Evolutionary conservation across 139 green algal species (phyloP).

Genomic region (Chlamydomonas incerta): DNA sequence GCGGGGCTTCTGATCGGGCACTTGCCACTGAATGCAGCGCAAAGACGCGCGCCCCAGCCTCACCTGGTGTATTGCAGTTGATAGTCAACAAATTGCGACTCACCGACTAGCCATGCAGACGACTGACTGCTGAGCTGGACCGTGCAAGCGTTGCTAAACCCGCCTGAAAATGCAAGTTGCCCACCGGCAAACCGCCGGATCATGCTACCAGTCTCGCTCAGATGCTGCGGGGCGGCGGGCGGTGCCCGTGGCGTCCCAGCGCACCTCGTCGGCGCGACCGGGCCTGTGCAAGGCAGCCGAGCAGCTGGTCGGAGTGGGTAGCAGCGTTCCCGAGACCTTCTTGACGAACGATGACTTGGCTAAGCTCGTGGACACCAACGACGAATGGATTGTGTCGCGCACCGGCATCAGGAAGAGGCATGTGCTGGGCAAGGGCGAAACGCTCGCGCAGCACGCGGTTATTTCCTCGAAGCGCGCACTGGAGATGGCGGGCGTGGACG

Average conservation of each 20-base stretch:
- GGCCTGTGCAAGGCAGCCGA: constrained; percentile 16
- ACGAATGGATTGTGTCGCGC: constrained; percentile 96
- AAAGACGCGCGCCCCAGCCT: too few species aligned
- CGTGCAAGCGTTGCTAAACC: too few species aligned
- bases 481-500: constrained; percentile 87
- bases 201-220: constrained; percentile 1
- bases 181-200: constrained; percentile 7
- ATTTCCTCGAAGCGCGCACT: constrained; percentile 79
- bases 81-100: too few species aligned
- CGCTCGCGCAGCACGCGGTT: constrained; percentile 75
- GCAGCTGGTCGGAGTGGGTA: constrained; percentile 82
- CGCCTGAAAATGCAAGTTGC: constrained; percentile 3
- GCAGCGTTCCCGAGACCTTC: constrained; percentile 78
- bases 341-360: constrained; percentile 94
- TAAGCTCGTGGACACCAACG: constrained; percentile 94
- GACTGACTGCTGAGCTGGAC: too few species aligned
- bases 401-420: constrained; percentile 91
- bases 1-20: too few species aligned
- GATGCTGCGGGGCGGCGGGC: not conserved
- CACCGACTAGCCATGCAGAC: too few species aligned
- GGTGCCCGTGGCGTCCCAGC: not conserved
- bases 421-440: constrained; percentile 83
- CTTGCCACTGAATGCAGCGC: too few species aligned
- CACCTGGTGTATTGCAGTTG: too few species aligned
- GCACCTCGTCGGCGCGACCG: not conserved